Evolutionary conservation across 768 basidiomycete genomes (phyloP).

Genomic region (Dioszegia aurantiaca): DNA sequence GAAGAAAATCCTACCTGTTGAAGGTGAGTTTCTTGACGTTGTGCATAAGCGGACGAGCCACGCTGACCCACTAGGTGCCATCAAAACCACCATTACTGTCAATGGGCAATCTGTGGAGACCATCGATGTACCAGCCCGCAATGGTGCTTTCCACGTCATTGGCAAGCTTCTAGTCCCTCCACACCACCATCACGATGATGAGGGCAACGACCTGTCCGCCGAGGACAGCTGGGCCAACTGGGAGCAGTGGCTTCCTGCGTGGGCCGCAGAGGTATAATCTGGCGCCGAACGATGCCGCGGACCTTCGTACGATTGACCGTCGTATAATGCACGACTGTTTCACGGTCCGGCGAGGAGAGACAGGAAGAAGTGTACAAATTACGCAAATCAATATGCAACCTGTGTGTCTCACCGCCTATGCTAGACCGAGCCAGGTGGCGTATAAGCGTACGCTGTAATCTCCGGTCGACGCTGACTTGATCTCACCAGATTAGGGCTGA

Average conservation of each 20-base stretch:
- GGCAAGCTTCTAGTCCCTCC: conserved; percentile 47
- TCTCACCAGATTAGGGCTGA: too few species aligned
- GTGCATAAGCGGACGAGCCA: background rate
- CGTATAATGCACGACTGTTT: too few species aligned
- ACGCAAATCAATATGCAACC: too few species aligned
- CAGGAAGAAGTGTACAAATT: too few species aligned
- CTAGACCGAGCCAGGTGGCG: too few species aligned
- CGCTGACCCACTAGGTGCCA: conserved; percentile 32
- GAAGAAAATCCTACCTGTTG: conserved; percentile 52
- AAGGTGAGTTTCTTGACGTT: conserved; percentile 29
- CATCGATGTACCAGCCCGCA: conserved; percentile 59
- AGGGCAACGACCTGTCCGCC: conserved; percentile 32
- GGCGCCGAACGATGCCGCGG: too few species aligned
- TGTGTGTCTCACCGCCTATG: too few species aligned
- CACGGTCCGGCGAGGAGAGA: too few species aligned
- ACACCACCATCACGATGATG: conserved; percentile 48
- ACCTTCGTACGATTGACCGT: too few species aligned
- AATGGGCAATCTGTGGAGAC: conserved; percentile 51
- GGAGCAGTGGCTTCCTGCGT: conserved; percentile 39
- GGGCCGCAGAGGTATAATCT: conserved; percentile 2
- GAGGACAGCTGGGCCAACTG: conserved; percentile 46
- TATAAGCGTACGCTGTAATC: too few species aligned
- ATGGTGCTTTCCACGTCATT: conserved; percentile 61
- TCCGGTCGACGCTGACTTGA: too few species aligned
- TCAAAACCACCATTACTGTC: conserved; percentile 49